A percentile compares a stretch with the other conserved stretches of the same genome.
Evolutionary conservation across 2,329 filamentous ascomycete genomes (phyloP).

Genomic region (Sarocladium kiliense): DNA sequence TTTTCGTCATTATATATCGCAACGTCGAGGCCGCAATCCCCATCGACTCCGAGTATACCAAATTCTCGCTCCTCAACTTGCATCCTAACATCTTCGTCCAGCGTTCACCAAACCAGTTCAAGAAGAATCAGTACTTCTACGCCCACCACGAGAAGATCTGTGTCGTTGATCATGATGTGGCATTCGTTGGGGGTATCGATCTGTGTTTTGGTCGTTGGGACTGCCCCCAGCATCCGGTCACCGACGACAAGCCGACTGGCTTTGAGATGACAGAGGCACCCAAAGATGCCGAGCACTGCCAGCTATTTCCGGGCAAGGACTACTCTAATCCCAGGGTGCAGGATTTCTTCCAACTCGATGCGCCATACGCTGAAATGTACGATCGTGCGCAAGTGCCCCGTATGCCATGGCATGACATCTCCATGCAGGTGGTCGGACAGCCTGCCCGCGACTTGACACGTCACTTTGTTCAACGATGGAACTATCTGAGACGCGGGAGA

Average conservation of each 20-base stretch:
- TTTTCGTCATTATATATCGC: conserved; percentile 95
- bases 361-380: conserved; percentile 99
- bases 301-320: conserved; percentile 95
- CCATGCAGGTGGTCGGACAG: conserved; percentile 96
- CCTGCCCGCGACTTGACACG: conserved; percentile 89
- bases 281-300: conserved; percentile 88
- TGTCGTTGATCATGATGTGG: conserved; percentile 91
- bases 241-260: conserved; percentile 90
- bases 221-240: conserved; percentile 83
- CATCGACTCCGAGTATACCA: conserved; percentile 97
- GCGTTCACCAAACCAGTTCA: conserved; percentile 92
- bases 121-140: conserved; percentile 99
- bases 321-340: conserved; percentile 95
- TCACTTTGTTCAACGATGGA: conserved; percentile 97
- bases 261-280: conserved; percentile 74
- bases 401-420: conserved; percentile 98
- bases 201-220: conserved; percentile 98
- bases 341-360: conserved; percentile 88
- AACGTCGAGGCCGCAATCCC: conserved; percentile 97
- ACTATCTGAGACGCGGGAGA: conserved; percentile 87
- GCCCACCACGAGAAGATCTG: conserved; percentile 99
- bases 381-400: conserved; percentile 81
- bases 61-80: conserved; percentile 89
- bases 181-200: conserved; percentile 93
- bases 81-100: conserved; percentile 97